phyloP scores from a whole-genome alignment of 163 green algal species.

The Chlorella variabilis region DNA sequence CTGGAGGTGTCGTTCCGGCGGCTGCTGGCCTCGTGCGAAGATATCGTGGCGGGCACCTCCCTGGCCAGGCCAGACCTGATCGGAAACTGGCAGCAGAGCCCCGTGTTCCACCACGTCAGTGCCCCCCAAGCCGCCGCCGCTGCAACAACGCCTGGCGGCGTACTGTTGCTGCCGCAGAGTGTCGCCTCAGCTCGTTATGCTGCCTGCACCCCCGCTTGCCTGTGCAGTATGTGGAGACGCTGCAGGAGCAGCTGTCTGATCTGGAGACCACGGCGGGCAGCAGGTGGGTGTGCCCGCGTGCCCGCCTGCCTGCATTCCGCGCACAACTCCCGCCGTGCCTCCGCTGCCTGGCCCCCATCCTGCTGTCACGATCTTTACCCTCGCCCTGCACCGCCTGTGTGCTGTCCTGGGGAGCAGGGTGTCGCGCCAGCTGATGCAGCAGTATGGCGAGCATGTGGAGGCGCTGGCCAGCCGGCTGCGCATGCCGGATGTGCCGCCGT shows the following conservation, averaged over 20 bases:
- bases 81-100: conserved; percentile 47
- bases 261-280: conserved; percentile 18
- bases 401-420: too few relatives aligned
- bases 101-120: conserved; percentile 63
- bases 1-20: conserved; percentile 55
- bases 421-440: not conserved
- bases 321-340: too few relatives aligned
- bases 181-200: too few relatives aligned
- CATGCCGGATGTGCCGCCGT: conserved; percentile 34
- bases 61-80: conserved; percentile 45
- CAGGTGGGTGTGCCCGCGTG: conserved; percentile 22
- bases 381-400: too few relatives aligned
- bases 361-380: too few relatives aligned
- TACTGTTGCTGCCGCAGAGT: too few relatives aligned
- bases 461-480: conserved; percentile 39
- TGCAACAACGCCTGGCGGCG: too few relatives aligned
- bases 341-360: too few relatives aligned
- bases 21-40: conserved; percentile 55
- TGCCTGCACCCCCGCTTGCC: too few relatives aligned
- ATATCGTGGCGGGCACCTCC: conserved; percentile 50
- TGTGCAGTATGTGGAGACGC: conserved; percentile 66
- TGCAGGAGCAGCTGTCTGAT: conserved; percentile 65
- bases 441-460: conserved; percentile 45
- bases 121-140: not conserved
- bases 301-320: too few relatives aligned